Percentiles rank a stretch among this genome's conserved stretches.
phyloP scores from a whole-genome alignment of 1,284 basidiomycete genomes.

The Paramarasmius palmivorus region DNA sequence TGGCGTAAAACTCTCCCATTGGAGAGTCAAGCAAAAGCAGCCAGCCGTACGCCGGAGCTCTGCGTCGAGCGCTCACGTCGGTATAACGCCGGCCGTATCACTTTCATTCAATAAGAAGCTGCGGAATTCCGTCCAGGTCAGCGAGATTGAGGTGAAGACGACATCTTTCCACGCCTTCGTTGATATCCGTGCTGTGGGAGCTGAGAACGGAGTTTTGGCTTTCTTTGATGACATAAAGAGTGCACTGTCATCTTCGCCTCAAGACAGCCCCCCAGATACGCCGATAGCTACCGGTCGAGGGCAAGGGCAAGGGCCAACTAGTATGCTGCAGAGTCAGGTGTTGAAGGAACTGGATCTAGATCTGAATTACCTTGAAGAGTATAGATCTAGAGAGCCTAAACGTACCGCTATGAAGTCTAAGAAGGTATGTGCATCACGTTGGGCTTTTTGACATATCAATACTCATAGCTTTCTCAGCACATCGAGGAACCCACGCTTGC shows the following conservation, averaged over 20 bases:
- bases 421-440: background rate
- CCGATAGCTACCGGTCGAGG: slow-evolving; percentile 18
- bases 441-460: background rate
- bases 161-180: slow-evolving; percentile 73
- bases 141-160: slow-evolving; percentile 35
- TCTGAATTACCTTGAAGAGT: slow-evolving; percentile 40
- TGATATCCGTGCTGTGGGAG: slow-evolving; percentile 58
- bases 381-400: slow-evolving; percentile 4
- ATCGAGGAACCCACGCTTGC: slow-evolving; percentile 12
- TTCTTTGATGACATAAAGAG: slow-evolving; percentile 38
- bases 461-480: slow-evolving; percentile 3
- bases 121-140: background rate
- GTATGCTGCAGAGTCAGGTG: slow-evolving; percentile 48
- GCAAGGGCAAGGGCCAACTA: slow-evolving; percentile 38
- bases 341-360: slow-evolving; percentile 56
- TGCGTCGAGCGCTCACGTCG: background rate
- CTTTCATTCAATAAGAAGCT: background rate
- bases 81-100: background rate
- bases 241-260: slow-evolving; percentile 30
- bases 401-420: background rate
- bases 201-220: slow-evolving; percentile 34
- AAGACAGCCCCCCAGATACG: slow-evolving; percentile 32
- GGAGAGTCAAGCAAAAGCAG: slow-evolving; percentile 47
- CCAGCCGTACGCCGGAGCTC: background rate
- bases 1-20: slow-evolving; percentile 57